Percentiles rank a stretch among this genome's conserved stretches.
phyloP scores from a whole-genome alignment of 164 flowering plant genomes.

The Echeveria elegans region DNA sequence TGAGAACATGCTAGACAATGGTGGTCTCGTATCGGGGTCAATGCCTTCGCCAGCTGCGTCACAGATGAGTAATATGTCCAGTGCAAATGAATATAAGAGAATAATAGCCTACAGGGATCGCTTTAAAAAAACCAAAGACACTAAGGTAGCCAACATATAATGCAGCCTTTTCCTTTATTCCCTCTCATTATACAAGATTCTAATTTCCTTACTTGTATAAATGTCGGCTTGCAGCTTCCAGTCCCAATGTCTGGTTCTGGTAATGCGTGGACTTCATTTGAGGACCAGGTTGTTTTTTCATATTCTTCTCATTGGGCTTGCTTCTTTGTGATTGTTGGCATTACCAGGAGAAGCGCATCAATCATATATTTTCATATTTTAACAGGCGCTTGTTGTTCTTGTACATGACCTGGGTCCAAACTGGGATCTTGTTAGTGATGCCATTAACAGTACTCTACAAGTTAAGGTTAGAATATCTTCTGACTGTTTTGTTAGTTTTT shows the following conservation, averaged over 20 bases:
- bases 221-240: conserved; percentile 40
- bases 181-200: not conserved
- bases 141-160: conserved; percentile 46
- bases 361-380: conserved; percentile 1
- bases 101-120: conserved; percentile 62
- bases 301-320: not conserved
- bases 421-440: conserved; percentile 98
- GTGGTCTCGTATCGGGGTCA: conserved; percentile 41
- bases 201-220: conserved; percentile 5
- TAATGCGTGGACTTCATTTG: conserved; percentile 75
- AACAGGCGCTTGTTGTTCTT: conserved; percentile 94
- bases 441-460: conserved; percentile 70
- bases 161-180: conserved; percentile 8
- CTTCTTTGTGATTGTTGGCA: not conserved
- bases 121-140: conserved; percentile 54
- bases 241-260: conserved; percentile 58
- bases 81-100: conserved; percentile 64
- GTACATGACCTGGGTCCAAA: conserved; percentile 98
- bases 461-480: conserved; percentile 49
- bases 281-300: conserved; percentile 57
- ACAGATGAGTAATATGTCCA: conserved; percentile 91
- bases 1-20: conserved; percentile 54
- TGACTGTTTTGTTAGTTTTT: too few species aligned
- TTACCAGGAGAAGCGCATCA: not conserved
- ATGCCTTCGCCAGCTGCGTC: conserved; percentile 88